phyloP scores from a whole-genome alignment of 768 basidiomycete genomes.

The Sporobolomyces roseus region DNA sequence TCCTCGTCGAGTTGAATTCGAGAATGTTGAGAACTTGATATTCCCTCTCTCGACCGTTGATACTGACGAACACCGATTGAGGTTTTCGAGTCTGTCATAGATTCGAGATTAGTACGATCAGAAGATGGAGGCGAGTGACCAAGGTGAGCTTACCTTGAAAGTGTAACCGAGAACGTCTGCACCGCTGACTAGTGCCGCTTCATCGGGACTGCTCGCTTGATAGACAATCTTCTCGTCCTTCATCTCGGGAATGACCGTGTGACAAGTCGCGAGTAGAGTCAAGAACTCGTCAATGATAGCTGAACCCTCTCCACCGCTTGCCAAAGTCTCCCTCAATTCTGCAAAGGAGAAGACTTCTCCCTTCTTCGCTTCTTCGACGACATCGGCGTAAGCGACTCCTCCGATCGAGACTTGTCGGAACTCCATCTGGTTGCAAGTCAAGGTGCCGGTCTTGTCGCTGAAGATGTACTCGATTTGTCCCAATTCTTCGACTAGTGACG shows the following conservation, averaged over 20 bases:
- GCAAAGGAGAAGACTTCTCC: conserved; percentile 57
- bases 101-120: conserved; percentile 2
- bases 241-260: conserved; percentile 94
- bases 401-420: conserved; percentile 88
- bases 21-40: conserved; percentile 92
- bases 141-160: conserved; percentile 69
- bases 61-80: conserved; percentile 83
- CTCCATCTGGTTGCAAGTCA: conserved; percentile 79
- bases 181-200: conserved; percentile 90
- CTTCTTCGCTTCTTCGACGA: conserved; percentile 77
- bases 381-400: conserved; percentile 82
- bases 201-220: conserved; percentile 96
- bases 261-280: conserved; percentile 85
- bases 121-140: background rate
- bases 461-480: conserved; percentile 99
- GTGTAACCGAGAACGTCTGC: conserved; percentile 87
- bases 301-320: conserved; percentile 26
- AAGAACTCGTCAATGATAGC: conserved; percentile 68
- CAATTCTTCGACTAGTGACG: conserved; percentile 93
- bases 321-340: conserved; percentile 48
- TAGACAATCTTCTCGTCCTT: conserved; percentile 81
- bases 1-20: conserved; percentile 97
- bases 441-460: conserved; percentile 95
- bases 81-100: conserved; percentile 78
- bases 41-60: conserved; percentile 67